Evolutionary conservation across 2,329 filamentous ascomycete species (phyloP).

Genomic region (Phymatotrichopsis omnivora): DNA sequence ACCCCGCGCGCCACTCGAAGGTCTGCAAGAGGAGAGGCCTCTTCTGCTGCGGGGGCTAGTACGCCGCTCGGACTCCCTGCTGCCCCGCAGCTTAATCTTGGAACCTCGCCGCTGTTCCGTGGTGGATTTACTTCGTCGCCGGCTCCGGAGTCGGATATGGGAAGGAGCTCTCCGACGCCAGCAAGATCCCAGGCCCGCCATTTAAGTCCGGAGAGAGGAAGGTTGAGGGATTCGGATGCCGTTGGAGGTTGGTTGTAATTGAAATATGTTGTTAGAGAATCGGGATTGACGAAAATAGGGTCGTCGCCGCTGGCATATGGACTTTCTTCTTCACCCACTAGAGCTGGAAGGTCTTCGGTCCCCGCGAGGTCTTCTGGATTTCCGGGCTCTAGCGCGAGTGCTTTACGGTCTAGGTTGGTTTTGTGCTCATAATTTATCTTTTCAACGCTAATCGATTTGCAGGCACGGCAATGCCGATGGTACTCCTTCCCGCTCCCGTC

Average conservation of each 20-base stretch:
- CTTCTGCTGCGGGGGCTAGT: background rate
- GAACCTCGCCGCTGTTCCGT: conserved; percentile 19
- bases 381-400: conserved; percentile 24
- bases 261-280: background rate
- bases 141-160: conserved; percentile 17
- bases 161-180: conserved; percentile 18
- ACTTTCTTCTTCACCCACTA: conserved; percentile 27
- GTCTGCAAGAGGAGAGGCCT: background rate
- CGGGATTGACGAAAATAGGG: conserved; percentile 13
- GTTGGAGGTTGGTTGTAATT: conserved; percentile 13
- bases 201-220: conserved; percentile 14
- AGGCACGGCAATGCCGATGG: conserved; percentile 14
- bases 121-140: conserved; percentile 20
- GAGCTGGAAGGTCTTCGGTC: conserved; percentile 17
- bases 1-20: conserved; percentile 17
- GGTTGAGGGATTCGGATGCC: conserved; percentile 18
- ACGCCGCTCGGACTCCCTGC: conserved; percentile 19
- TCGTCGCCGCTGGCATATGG: conserved; percentile 31
- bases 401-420: conserved; percentile 18
- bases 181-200: conserved; percentile 4
- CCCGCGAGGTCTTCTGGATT: conserved; percentile 11
- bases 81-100: conserved; percentile 1
- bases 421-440: too few species aligned
- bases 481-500: conserved; percentile 23
- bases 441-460: background rate